A percentile compares a stretch with the other conserved stretches of the same genome.
These are phyloP conservation scores for Hanseniaspora singularis DNA, from an alignment of 805 yeast species.

Conservation along the genomic window DNA sequence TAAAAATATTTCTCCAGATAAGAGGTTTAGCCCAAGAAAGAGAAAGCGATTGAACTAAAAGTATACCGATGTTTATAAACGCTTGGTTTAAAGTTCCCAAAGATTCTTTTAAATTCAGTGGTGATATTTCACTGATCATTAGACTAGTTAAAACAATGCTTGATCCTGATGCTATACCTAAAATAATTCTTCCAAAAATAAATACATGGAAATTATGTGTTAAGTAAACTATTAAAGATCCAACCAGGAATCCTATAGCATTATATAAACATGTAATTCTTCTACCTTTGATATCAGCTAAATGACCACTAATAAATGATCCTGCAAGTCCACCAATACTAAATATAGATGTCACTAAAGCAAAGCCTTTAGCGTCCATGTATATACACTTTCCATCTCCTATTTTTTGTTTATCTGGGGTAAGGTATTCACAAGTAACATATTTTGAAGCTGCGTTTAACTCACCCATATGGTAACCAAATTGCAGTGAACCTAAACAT, in stretches of 20 bases:
- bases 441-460: constrained; percentile 77
- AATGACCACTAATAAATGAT: constrained; percentile 51
- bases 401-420: constrained; percentile 27
- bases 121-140: constrained; percentile 69
- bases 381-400: constrained; percentile 44
- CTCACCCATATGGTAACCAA: constrained; percentile 91
- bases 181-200: constrained; percentile 56
- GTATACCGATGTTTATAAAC: constrained; percentile 72
- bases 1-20: constrained; percentile 63
- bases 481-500: constrained; percentile 73
- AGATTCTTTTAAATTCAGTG: constrained; percentile 53
- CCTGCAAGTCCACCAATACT: constrained; percentile 77
- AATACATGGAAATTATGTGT: constrained; percentile 36
- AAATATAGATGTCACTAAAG: constrained; percentile 64
- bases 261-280: constrained; percentile 41
- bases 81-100: constrained; percentile 87
- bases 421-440: constrained; percentile 41
- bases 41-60: constrained; percentile 67
- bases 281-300: constrained; percentile 60
- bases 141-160: constrained; percentile 79
- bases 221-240: constrained; percentile 49
- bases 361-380: constrained; percentile 46
- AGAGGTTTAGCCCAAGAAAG: constrained; percentile 49
- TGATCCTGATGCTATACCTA: constrained; percentile 81
- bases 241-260: constrained; percentile 41